Percentiles rank a stretch among this genome's conserved stretches.
phyloP scores from a whole-genome alignment of 768 basidiomycete genomes.

The Tylopilus sp. region DNA sequence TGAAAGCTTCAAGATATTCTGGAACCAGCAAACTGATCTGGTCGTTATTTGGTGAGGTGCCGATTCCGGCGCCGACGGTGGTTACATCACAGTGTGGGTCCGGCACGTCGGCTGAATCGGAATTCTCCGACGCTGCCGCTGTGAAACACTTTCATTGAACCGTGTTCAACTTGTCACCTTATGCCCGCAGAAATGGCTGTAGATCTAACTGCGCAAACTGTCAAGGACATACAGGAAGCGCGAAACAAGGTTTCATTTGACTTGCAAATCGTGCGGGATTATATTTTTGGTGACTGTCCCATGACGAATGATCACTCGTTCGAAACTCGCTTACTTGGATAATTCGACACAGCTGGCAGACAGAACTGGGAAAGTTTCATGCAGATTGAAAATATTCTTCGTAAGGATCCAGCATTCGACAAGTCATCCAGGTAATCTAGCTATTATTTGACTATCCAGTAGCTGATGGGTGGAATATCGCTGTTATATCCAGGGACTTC shows the following conservation, averaged over 20 bases:
- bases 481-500: constrained; percentile 48
- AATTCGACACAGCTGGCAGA: constrained; percentile 40
- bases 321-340: not conserved
- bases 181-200: not conserved
- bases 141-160: too few species aligned
- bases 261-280: constrained; percentile 41
- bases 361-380: constrained; percentile 48
- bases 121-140: too few species aligned
- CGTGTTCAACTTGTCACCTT: too few species aligned
- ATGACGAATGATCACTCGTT: not conserved
- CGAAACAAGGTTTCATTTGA: constrained; percentile 42
- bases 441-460: not conserved
- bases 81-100: too few species aligned
- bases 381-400: constrained; percentile 43
- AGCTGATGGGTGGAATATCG: not conserved
- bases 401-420: constrained; percentile 56
- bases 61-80: too few species aligned
- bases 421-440: constrained; percentile 47
- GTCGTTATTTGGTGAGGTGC: too few species aligned
- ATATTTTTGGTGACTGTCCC: constrained; percentile 46
- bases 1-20: too few species aligned
- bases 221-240: constrained; percentile 50
- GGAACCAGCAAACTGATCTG: too few species aligned
- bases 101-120: too few species aligned
- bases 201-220: constrained; percentile 44